These are phyloP conservation scores for Scedosporium minutisporum DNA, from an alignment of 2,329 filamentous ascomycete species.

Conservation along the genomic window DNA sequence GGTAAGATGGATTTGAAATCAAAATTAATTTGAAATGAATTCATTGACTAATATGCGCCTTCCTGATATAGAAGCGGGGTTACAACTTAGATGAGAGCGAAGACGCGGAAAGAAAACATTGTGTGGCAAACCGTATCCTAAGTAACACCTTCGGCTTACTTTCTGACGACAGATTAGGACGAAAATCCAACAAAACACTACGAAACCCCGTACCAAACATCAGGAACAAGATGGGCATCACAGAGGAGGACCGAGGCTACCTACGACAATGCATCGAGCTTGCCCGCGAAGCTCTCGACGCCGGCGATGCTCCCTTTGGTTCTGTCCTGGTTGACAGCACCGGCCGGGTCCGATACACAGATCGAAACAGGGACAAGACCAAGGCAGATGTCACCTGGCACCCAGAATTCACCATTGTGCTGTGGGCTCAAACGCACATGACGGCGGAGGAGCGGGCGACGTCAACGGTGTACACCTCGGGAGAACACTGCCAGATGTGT, in stretches of 20 bases:
- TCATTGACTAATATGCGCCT: no score
- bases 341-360: constrained; percentile 18
- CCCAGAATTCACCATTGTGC: constrained; percentile 25
- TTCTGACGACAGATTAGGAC: no score
- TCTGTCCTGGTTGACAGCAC: constrained; percentile 22
- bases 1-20: no score
- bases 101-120: no score
- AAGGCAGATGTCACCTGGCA: constrained; percentile 23
- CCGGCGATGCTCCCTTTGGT: constrained; percentile 26
- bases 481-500: constrained; percentile 29
- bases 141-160: no score
- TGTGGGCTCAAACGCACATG: constrained; percentile 25
- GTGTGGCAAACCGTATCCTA: no score
- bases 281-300: constrained; percentile 25
- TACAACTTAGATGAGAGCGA: no score
- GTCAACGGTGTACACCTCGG: constrained; percentile 25
- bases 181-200: no score
- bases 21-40: no score
- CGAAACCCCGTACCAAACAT: background rate
- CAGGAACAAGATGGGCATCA: background rate
- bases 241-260: background rate
- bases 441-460: constrained; percentile 28
- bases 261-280: constrained; percentile 18
- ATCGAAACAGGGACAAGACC: constrained; percentile 24
- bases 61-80: no score